These are phyloP conservation scores for Mallotus japonicus DNA, from an alignment of 441 rosid species.

Conservation along the genomic window DNA sequence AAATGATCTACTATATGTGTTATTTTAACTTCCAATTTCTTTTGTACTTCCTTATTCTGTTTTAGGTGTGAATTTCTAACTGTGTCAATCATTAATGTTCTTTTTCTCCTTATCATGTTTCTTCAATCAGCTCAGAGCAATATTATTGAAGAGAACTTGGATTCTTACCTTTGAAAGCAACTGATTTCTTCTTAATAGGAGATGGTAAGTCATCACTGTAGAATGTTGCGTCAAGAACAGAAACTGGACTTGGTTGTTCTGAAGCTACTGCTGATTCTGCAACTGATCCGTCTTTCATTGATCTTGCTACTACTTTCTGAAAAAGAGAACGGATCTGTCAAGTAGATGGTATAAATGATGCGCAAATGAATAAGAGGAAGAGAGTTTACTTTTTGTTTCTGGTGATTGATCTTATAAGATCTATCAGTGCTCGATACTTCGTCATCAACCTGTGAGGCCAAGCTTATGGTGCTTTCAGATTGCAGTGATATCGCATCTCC, in stretches of 20 bases:
- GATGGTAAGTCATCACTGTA: slow-evolving; percentile 78
- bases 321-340: slow-evolving; percentile 29
- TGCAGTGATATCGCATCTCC: slow-evolving; percentile 43
- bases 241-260: slow-evolving; percentile 95
- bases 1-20: not conserved
- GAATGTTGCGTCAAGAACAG: slow-evolving; percentile 83
- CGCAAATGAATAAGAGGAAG: slow-evolving; percentile 19
- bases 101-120: not conserved
- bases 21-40: not conserved
- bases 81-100: not conserved
- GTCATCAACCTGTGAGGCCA: slow-evolving; percentile 49
- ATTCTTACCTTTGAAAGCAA: slow-evolving; percentile 55
- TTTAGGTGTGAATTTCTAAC: not conserved
- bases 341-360: slow-evolving; percentile 10
- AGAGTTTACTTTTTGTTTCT: slow-evolving; percentile 42
- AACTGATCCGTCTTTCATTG: slow-evolving; percentile 29
- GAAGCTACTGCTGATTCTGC: slow-evolving; percentile 42
- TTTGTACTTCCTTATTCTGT: not conserved
- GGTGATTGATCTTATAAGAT: slow-evolving; percentile 37
- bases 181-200: slow-evolving; percentile 72
- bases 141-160: not conserved
- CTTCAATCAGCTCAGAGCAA: not conserved
- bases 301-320: slow-evolving; percentile 52
- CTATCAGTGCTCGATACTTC: slow-evolving; percentile 66
- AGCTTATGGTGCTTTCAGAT: slow-evolving; percentile 59